phyloP scores from a whole-genome alignment of 257 asterid genomes.

The Gardenia jasminoides region DNA sequence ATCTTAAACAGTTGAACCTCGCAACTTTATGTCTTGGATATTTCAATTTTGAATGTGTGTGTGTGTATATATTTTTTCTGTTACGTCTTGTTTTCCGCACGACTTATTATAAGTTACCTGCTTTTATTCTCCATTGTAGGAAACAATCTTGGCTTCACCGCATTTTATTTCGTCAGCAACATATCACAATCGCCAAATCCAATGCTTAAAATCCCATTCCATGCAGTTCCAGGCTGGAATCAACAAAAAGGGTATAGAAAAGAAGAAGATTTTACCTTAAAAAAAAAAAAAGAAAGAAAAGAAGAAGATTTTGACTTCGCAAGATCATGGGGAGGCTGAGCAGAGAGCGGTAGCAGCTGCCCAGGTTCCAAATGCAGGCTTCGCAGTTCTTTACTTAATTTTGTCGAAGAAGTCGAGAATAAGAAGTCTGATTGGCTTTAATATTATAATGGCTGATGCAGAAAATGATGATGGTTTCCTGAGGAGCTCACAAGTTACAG shows the following conservation, averaged over 20 bases:
- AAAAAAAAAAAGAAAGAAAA: conserved; percentile 15
- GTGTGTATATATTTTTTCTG: too few relatives aligned
- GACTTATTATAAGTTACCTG: too few relatives aligned
- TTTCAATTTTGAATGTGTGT: too few relatives aligned
- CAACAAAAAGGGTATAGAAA: conserved; percentile 8
- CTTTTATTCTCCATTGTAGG: too few relatives aligned
- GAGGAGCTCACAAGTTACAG: conserved; percentile 41
- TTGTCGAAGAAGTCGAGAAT: conserved; percentile 62
- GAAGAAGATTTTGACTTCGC: conserved; percentile 34
- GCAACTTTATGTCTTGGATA: too few relatives aligned
- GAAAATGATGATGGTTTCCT: conserved; percentile 77
- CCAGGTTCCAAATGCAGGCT: conserved; percentile 62
- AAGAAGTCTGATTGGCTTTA: conserved; percentile 72
- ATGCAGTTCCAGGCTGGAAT: neutral
- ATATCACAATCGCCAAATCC: conserved; percentile 26
- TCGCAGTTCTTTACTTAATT: conserved; percentile 63
- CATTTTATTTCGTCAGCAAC: conserved; percentile 43
- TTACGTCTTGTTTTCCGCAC: too few relatives aligned
- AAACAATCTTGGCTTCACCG: conserved; percentile 31
- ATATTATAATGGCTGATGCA: conserved; percentile 75
- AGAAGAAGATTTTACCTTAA: conserved; percentile 18
- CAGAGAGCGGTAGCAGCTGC: conserved; percentile 76
- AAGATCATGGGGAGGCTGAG: conserved; percentile 74
- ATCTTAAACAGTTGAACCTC: too few relatives aligned
- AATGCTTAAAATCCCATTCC: conserved; percentile 17